Percentiles rank a stretch among this genome's conserved stretches.
Evolutionary conservation across 352 stramenopile genomes (phyloP).

Genomic region (Peronospora belbahrii): DNA sequence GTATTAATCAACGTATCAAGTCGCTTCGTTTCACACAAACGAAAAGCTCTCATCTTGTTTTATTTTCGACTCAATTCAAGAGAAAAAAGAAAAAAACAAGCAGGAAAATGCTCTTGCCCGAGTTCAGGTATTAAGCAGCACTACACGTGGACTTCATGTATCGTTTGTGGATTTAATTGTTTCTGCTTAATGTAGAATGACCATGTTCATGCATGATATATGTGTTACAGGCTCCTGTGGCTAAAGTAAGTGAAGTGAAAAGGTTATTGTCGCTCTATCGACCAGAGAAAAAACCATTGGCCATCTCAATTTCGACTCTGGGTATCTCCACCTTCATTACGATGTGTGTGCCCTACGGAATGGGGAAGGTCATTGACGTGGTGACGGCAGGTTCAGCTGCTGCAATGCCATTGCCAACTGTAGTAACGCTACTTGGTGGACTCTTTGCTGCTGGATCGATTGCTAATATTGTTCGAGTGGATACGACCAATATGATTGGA

Average conservation of each 20-base stretch:
- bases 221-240: background rate
- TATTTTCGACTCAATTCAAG: too few relatives aligned
- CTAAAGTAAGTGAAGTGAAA: constrained; percentile 25
- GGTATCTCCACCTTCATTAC: constrained; percentile 61
- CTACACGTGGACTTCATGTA: too few relatives aligned
- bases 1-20: too few relatives aligned
- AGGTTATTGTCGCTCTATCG: constrained; percentile 50
- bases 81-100: too few relatives aligned
- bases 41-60: too few relatives aligned
- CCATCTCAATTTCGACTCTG: constrained; percentile 55
- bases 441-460: constrained; percentile 66
- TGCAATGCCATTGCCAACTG: constrained; percentile 34
- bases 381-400: constrained; percentile 40
- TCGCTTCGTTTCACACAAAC: too few relatives aligned
- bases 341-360: constrained; percentile 74
- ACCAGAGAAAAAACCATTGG: constrained; percentile 60
- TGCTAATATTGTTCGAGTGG: constrained; percentile 62
- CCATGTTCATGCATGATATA: background rate
- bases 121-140: too few relatives aligned
- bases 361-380: constrained; percentile 77
- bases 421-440: constrained; percentile 48
- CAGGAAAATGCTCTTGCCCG: too few relatives aligned
- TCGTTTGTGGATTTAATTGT: too few relatives aligned
- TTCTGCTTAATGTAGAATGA: too few relatives aligned
- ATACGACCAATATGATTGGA: constrained; percentile 83